These are phyloP conservation scores for Colletotrichum kahawae DNA, from an alignment of 2,329 filamentous ascomycete species.

Conservation along the genomic window DNA sequence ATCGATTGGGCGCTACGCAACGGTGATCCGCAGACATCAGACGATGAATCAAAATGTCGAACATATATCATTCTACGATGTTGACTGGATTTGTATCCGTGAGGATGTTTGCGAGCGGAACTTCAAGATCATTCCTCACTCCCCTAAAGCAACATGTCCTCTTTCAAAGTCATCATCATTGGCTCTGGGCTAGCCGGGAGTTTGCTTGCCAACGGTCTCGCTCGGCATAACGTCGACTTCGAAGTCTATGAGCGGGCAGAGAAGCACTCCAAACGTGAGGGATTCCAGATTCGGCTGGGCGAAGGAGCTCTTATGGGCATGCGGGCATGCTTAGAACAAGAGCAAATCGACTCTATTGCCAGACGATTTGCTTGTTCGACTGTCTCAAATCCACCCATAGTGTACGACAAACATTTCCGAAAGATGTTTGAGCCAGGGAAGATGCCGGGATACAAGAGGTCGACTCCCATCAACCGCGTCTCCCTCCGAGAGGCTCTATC, in stretches of 20 bases:
- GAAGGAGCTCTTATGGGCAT: not conserved
- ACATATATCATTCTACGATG: not conserved
- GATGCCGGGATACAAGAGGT: not conserved
- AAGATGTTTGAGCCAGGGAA: not conserved
- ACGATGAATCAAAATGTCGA: not conserved
- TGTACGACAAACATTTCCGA: not conserved
- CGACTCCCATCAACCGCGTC: not conserved
- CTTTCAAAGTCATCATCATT: not conserved
- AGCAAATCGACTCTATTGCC: not conserved
- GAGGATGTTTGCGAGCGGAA: no score
- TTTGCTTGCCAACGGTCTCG: not conserved
- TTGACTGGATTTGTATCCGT: not conserved
- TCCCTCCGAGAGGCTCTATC: not conserved
- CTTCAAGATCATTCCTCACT: no score
- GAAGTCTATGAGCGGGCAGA: not conserved
- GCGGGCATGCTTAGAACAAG: not conserved
- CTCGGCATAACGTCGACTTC: not conserved
- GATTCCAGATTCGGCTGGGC: not conserved
- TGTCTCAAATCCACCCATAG: not conserved
- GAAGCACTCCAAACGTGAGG: not conserved
- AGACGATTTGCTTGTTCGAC: not conserved
- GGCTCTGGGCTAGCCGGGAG: not conserved
- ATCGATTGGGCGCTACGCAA: not conserved
- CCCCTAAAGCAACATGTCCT: not conserved
- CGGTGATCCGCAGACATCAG: not conserved